Evolutionary conservation across 495 filamentous ascomycete genomes (phyloP), one percentile per base, ranked within the genome.

Genomic region (Penicillium herquei): DNA sequence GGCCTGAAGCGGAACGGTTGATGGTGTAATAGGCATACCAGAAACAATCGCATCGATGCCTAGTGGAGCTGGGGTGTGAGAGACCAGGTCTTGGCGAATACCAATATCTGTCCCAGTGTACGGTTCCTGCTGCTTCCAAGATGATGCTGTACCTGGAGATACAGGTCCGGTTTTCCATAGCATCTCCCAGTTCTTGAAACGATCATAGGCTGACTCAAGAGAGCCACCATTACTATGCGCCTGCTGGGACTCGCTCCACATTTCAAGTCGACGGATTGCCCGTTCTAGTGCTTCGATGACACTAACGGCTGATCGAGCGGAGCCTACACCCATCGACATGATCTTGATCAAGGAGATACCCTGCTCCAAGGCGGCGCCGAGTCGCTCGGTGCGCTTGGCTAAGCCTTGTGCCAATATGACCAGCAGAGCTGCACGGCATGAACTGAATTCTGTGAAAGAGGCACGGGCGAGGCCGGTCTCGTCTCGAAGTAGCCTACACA

Each of bases 121-220:
- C 1, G 49, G 17, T 42, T 66, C 60, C 39, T 54, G 42, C 37
- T 66, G 60, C n/a, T 65, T 52, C 57, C 56, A 50, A 44, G 43
- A 33, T 26, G 43, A 35, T 18, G 70, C 53, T 2, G 68, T 68
- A 5, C 63, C 59, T 1, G 74, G 73, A 2, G 73, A 78, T 0
- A 77, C 58, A 7, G 76, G 76, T 5, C 77, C 77, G 7, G 74
- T 73, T 52, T 79, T 78, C 77, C 77, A 80, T 7, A 79, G 71
- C 74, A 77, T 77, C 44, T 79, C 76, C 77, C 77, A 80, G 21
- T 74, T 78, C 41, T 80, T 80, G 63, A 80, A 80, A 1, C 72
- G 67, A 51, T 78, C 77, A 42, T 80, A 80, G 16, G 73, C 77
- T 0, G 77, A 80, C 52, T 77, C 75, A 9, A 59, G 47, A 16